Evolutionary conservation across 1,284 basidiomycete genomes (phyloP).

Genomic region (Sporisorium scitamineum): DNA sequence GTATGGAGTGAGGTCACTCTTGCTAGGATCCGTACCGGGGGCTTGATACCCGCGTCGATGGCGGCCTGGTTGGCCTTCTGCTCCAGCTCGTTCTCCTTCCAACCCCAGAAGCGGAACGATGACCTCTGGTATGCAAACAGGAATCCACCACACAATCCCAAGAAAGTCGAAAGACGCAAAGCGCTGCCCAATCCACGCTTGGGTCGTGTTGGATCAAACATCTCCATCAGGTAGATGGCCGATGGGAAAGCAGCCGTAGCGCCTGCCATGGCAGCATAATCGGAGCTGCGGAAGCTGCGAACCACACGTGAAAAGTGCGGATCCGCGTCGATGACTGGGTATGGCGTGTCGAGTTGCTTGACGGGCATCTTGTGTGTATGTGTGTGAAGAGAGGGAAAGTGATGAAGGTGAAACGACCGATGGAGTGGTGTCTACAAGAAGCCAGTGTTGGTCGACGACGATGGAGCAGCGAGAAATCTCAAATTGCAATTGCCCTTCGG

Average conservation of each 20-base stretch:
- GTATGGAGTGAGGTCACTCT: slow-evolving; percentile 84
- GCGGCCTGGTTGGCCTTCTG: slow-evolving; percentile 48
- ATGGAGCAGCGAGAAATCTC: slow-evolving; percentile 12
- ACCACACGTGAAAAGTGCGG: slow-evolving; percentile 90
- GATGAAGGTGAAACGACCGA: slow-evolving; percentile 1
- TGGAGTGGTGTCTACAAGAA: not conserved
- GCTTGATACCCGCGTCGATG: slow-evolving; percentile 45
- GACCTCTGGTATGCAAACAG: slow-evolving; percentile 87
- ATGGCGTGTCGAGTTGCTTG: slow-evolving; percentile 64
- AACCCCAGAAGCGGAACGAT: slow-evolving; percentile 94
- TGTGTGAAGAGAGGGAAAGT: not conserved
- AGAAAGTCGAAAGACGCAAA: slow-evolving; percentile 58
- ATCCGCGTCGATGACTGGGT: slow-evolving; percentile 78
- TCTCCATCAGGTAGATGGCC: slow-evolving; percentile 74
- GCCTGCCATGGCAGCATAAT: slow-evolving; percentile 87
- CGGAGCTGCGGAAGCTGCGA: slow-evolving; percentile 86
- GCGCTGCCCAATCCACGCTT: slow-evolving; percentile 53
- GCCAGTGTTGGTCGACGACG: slow-evolving; percentile 26
- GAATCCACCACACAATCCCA: slow-evolving; percentile 86
- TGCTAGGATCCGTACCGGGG: slow-evolving; percentile 63
- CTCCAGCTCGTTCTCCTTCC: slow-evolving; percentile 82
- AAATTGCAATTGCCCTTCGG: not conserved
- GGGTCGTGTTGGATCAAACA: slow-evolving; percentile 63
- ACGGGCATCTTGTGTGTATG: slow-evolving; percentile 34
- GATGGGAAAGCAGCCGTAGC: slow-evolving; percentile 83